Percentiles rank a stretch among this genome's conserved stretches.
Evolutionary conservation across 345 rosid genomes (phyloP).

Genomic region (Citrus medica): DNA sequence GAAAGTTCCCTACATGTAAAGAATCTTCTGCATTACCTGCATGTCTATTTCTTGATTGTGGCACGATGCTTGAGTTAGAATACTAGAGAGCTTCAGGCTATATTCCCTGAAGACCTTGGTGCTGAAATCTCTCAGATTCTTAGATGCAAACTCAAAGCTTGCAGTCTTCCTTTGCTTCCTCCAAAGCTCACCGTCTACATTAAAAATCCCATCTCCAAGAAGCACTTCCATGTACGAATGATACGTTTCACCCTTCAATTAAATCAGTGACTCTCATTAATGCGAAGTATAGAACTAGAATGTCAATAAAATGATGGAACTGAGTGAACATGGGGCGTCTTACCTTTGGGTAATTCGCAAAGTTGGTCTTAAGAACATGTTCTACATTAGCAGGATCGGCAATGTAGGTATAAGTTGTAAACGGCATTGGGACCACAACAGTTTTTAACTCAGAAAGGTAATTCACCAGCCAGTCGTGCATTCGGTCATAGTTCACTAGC

Average conservation of each 20-base stretch:
- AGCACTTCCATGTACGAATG: conserved; percentile 95
- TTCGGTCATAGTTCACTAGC: conserved; percentile 63
- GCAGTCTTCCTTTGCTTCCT: conserved; percentile 92
- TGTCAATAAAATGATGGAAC: not conserved
- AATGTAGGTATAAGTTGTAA: conserved; percentile 79
- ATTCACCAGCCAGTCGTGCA: conserved; percentile 92
- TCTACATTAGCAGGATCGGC: conserved; percentile 93
- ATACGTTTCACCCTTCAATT: conserved; percentile 75
- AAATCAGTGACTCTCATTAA: not conserved
- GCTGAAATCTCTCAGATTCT: conserved; percentile 89
- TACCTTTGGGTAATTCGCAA: conserved; percentile 91
- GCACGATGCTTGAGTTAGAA: conserved; percentile 56
- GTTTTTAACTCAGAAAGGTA: conserved; percentile 60
- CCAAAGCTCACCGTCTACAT: conserved; percentile 89
- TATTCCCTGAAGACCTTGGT: conserved; percentile 80
- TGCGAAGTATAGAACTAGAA: not conserved
- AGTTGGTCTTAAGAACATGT: conserved; percentile 83
- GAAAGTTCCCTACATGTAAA: not conserved
- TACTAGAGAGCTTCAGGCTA: conserved; percentile 68
- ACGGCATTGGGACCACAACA: conserved; percentile 89
- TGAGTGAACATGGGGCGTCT: not conserved
- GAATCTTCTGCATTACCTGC: conserved; percentile 46
- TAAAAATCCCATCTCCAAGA: conserved; percentile 87
- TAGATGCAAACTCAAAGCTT: conserved; percentile 94
- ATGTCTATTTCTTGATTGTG: conserved; percentile 60